phyloP scores from a whole-genome alignment of 1,139 yeast genomes.

The Scheffersomyces lignicola region DNA sequence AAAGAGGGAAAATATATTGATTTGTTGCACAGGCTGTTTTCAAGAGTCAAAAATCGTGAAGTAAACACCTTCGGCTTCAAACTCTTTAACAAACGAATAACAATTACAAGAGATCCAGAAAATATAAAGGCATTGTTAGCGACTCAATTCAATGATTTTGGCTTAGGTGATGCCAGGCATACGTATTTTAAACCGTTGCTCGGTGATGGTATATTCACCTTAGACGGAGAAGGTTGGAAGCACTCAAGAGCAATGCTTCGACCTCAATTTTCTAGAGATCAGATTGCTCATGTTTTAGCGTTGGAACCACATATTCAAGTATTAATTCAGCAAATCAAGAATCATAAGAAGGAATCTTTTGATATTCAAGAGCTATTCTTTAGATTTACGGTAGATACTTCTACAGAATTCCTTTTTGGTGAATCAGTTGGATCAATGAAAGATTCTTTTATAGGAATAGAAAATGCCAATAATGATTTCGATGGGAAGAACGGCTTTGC shows the following conservation, averaged over 20 bases:
- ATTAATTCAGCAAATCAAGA: conserved; percentile 32
- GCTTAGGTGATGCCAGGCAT: conserved; percentile 44
- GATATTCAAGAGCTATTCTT: conserved; percentile 39
- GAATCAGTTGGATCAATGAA: conserved; percentile 31
- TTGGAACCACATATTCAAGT: conserved; percentile 44
- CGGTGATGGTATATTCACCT: conserved; percentile 58
- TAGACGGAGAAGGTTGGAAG: conserved; percentile 56
- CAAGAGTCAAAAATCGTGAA: conserved; percentile 11
- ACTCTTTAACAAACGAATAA: conserved; percentile 19
- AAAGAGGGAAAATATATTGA: conserved; percentile 14
- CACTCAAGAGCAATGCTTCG: conserved; percentile 54
- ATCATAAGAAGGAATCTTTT: conserved; percentile 23
- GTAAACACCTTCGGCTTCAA: conserved; percentile 14
- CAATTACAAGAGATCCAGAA: conserved; percentile 26
- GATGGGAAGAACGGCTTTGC: conserved; percentile 24
- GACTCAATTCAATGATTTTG: conserved; percentile 48
- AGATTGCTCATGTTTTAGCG: conserved; percentile 45
- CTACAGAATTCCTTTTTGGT: conserved; percentile 44
- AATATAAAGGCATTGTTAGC: conserved; percentile 37
- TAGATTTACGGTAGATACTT: conserved; percentile 40
- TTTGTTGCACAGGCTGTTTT: conserved; percentile 9
- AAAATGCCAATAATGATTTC: conserved; percentile 16
- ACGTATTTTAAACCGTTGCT: conserved; percentile 39
- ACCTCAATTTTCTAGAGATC: conserved; percentile 55
- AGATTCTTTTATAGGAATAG: conserved; percentile 29